Percentiles rank a stretch among this genome's conserved stretches.
Evolutionary conservation across 495 filamentous ascomycete species (phyloP).

Genomic region (Neurospora sp.): DNA sequence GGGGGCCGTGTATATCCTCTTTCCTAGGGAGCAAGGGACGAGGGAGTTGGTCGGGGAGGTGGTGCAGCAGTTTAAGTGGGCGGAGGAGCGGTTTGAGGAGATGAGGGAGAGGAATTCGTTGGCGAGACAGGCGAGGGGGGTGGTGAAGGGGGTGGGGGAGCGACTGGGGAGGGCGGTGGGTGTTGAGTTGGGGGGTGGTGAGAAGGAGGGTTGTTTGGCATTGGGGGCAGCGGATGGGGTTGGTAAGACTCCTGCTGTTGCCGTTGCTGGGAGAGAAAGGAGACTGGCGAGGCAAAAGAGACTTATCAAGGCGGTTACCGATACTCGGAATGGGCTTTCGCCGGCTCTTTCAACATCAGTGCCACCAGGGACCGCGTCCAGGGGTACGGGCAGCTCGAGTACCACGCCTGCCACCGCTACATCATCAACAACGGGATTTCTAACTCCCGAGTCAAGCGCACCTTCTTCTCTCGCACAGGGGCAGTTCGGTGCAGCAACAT

Average conservation of each 20-base stretch:
- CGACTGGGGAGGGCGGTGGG: conserved; percentile 14
- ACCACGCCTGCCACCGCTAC: neutral
- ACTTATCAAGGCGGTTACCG: neutral
- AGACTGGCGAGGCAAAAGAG: neutral
- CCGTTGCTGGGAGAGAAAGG: neutral
- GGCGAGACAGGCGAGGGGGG: conserved; percentile 42
- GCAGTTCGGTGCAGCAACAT: neutral
- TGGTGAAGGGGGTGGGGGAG: conserved; percentile 36
- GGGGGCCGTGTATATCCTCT: conserved; percentile 46
- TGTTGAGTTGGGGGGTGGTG: neutral
- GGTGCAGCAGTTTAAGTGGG: conserved; percentile 44
- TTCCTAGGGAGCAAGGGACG: conserved; percentile 29
- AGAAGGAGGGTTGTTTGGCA: conserved; percentile 27
- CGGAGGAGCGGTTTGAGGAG: conserved; percentile 40
- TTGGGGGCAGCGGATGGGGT: neutral
- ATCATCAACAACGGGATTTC: neutral
- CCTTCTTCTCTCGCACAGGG: neutral
- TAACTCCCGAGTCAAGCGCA: neutral
- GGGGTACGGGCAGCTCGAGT: neutral
- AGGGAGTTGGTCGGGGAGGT: conserved; percentile 31
- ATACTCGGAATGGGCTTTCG: neutral
- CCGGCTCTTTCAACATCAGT: neutral
- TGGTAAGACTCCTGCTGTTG: neutral
- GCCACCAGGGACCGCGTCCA: neutral
- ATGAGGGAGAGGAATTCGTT: conserved; percentile 40